Percentiles rank a stretch among this genome's conserved stretches.
Evolutionary conservation across 1,284 basidiomycete genomes (phyloP).

Genomic region (Golubevia sp.): DNA sequence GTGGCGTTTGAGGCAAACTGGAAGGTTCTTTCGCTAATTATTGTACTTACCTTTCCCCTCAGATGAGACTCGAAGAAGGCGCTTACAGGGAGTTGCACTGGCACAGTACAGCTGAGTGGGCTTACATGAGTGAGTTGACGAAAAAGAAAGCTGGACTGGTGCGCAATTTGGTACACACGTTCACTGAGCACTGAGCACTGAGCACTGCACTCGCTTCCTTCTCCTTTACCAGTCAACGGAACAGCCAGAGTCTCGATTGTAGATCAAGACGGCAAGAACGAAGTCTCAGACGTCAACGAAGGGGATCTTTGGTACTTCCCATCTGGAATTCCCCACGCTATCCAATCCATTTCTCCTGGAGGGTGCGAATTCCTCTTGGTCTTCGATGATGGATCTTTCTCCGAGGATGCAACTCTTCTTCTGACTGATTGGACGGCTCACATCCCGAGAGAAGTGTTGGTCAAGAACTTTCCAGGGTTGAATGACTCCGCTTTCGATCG

Average conservation of each 20-base stretch:
- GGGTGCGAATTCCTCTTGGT: conserved; percentile 75
- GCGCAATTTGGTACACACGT: too few species aligned
- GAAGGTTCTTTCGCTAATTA: too few species aligned
- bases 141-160: too few species aligned
- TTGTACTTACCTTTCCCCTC: too few species aligned
- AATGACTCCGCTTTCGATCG: conserved; percentile 15
- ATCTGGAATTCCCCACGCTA: conserved; percentile 65
- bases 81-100: conserved; percentile 72
- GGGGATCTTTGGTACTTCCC: conserved; percentile 30
- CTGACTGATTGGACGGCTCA: conserved; percentile 67
- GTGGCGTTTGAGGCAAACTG: too few species aligned
- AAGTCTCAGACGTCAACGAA: conserved; percentile 59
- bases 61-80: conserved; percentile 73
- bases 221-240: too few species aligned
- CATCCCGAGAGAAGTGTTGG: conserved; percentile 70
- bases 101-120: conserved; percentile 64
- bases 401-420: conserved; percentile 73
- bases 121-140: too few species aligned
- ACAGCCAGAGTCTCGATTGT: conserved; percentile 66
- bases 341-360: conserved; percentile 70
- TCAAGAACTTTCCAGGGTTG: conserved; percentile 69
- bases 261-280: conserved; percentile 70
- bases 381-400: conserved; percentile 70
- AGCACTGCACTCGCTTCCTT: too few species aligned
- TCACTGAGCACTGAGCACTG: too few species aligned